Conservation (phyloP, 805 yeast species). For the Candida patagonica region DNA sequence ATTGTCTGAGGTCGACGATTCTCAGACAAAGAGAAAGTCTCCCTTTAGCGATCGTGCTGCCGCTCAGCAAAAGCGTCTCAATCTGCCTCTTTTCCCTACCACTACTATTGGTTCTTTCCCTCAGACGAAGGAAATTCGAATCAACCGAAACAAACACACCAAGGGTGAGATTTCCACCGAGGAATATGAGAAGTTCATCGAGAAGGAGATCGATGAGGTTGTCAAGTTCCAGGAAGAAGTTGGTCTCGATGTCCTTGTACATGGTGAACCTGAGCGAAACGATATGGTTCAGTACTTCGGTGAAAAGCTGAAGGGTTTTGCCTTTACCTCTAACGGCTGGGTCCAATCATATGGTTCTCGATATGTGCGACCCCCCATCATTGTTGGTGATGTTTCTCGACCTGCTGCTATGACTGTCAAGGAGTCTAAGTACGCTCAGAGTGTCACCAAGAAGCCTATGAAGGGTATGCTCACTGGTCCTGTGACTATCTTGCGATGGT, state of each 20-base stretch:
- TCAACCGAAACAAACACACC: constrained; percentile 95
- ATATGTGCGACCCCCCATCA: constrained; percentile 98
- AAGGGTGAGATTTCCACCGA: constrained; percentile 94
- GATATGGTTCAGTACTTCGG: constrained; percentile 99
- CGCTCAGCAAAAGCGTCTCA: constrained; percentile 77
- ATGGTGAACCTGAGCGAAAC: constrained; percentile 99
- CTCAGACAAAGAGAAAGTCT: constrained; percentile 69
- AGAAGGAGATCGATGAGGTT: constrained; percentile 91
- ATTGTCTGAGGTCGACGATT: constrained; percentile 56
- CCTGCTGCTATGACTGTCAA: constrained; percentile 97
- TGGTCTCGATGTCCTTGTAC: constrained; percentile 96
- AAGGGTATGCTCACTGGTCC: constrained; percentile 99
- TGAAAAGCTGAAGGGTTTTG: constrained; percentile 96
- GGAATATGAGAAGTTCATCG: constrained; percentile 93
- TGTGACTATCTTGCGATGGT: constrained; percentile 99
- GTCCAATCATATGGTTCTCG: constrained; percentile 99
- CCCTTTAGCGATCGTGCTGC: constrained; percentile 81
- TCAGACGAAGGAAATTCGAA: constrained; percentile 98
- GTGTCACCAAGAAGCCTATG: constrained; percentile 89
- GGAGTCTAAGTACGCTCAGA: constrained; percentile 99
- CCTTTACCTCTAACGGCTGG: constrained; percentile 99
- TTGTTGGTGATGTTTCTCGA: constrained; percentile 98
- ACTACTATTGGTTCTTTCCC: constrained; percentile 99
- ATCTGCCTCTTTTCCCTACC: constrained; percentile 98
- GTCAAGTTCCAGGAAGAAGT: constrained; percentile 99